Evolutionary conservation across 306 rosid genomes (phyloP).

Genomic region (Vicia sativa): DNA sequence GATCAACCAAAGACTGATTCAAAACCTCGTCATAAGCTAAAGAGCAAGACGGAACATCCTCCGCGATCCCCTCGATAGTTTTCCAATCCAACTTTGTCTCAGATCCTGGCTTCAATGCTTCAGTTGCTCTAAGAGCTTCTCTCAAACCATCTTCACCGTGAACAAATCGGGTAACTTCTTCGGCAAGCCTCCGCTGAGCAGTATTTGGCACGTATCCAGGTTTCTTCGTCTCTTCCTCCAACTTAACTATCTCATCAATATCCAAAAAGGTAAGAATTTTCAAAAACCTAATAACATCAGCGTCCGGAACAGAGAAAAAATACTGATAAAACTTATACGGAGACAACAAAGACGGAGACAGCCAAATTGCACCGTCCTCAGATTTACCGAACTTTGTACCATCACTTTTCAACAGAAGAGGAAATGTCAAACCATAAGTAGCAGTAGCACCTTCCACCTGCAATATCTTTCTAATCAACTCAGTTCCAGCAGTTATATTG

Average conservation of each 20-base stretch:
- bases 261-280: conserved; percentile 79
- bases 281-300: conserved; percentile 78
- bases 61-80: conserved; percentile 80
- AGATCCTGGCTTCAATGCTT: conserved; percentile 88
- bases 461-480: conserved; percentile 75
- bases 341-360: conserved; percentile 62
- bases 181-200: conserved; percentile 77
- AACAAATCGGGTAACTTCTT: conserved; percentile 85
- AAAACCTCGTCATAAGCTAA: conserved; percentile 68
- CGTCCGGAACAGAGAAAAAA: conserved; percentile 82
- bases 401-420: conserved; percentile 83
- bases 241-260: conserved; percentile 56
- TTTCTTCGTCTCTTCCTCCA: conserved; percentile 67
- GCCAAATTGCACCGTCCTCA: conserved; percentile 93
- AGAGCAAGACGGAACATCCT: conserved; percentile 84
- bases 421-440: conserved; percentile 83
- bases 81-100: conserved; percentile 89
- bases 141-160: conserved; percentile 82
- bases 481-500: conserved; percentile 93
- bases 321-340: conserved; percentile 92
- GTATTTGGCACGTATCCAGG: conserved; percentile 75
- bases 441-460: conserved; percentile 72
- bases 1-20: conserved; percentile 70
- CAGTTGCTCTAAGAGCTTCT: conserved; percentile 88
- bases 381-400: conserved; percentile 96